Percentiles rank a stretch among this genome's conserved stretches.
Conservation (phyloP, 495 filamentous ascomycete genomes). For the Annulohypoxylon nitens region DNA sequence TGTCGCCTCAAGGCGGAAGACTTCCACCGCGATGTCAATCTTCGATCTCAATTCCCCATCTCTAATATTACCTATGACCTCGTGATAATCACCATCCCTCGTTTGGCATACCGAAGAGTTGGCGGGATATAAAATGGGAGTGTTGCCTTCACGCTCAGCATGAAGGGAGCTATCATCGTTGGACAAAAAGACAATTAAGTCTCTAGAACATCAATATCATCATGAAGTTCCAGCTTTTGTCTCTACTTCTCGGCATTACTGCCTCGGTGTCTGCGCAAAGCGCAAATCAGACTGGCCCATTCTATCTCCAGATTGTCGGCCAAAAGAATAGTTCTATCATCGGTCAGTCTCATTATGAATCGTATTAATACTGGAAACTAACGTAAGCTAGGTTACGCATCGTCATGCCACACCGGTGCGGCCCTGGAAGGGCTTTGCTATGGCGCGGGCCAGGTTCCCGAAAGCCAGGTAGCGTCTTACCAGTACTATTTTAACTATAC, state of each 20-base stretch:
- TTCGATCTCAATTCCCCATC: conserved; percentile 20
- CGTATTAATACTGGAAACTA: conserved; percentile 45
- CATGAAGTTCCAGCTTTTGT: conserved; percentile 52
- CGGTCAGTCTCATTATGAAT: conserved; percentile 50
- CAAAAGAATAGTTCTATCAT: conserved; percentile 47
- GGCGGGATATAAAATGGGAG: conserved; percentile 33
- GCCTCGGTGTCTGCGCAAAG: conserved; percentile 54
- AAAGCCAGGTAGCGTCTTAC: conserved; percentile 20
- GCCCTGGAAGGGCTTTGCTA: conserved; percentile 68
- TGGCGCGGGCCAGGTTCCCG: conserved; percentile 33
- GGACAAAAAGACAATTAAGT: neutral
- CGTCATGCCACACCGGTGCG: conserved; percentile 68
- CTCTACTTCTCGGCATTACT: conserved; percentile 46
- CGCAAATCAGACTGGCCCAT: conserved; percentile 56
- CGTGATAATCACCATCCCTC: conserved; percentile 29
- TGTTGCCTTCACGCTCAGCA: neutral
- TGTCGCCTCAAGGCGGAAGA: conserved; percentile 4
- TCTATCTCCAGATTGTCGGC: conserved; percentile 54
- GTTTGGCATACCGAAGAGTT: neutral
- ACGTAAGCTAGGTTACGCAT: conserved; percentile 55
- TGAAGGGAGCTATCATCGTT: neutral
- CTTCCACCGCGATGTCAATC: conserved; percentile 9
- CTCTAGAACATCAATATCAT: conserved; percentile 22
- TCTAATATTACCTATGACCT: conserved; percentile 11
- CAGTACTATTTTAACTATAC: conserved; percentile 59